Base-by-base conservation (phyloP, 768 basidiomycete genomes). In the Boletus speciosus region DNA sequence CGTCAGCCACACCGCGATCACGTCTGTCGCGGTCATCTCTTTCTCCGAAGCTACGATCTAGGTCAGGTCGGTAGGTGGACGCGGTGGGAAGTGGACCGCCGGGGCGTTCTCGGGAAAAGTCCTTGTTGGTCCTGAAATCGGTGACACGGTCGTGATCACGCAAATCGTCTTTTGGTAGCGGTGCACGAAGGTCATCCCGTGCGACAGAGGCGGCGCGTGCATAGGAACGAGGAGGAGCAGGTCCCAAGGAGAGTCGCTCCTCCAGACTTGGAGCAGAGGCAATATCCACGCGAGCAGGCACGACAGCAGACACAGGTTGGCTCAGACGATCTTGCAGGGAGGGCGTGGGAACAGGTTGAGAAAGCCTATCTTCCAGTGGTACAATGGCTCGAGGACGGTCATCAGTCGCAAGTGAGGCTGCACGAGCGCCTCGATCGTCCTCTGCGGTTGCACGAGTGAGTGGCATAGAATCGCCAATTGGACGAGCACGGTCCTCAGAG, bases 311-410 rank as follows among this genome's bases (percentile, higher is more conserved):
- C 5, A 40, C 59, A 51, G 71, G 69, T 49, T 74, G 74, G 45
- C 63, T 71, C 42, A 73, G 60, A 32, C 73, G 74, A 41, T 76
- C 75, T 62, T 76, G 72, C 19, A 76, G 52, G 23, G 71, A 70
- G 19, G 70, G 71, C 6, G 66, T 47, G 34, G 68, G 60, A 3
- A 63, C 59, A 39, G 71, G 63, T 36, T 71, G 74, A 14, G 67
- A 72, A 3, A 76, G 65, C 32, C 77, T 68, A 45, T 75, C 75
- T 71, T 76, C 75, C n/a, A 75, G 59, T 29, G 72, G 57, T 44
- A 66, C 53, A 47, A 56, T 52, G 23, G 52, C 48, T 59, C 66
- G 64, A 58, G 66, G 54, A 59, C 59, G 65, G 53, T 64, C 71
- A 44, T 70, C 68, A 32, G 59, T 55, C 32, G 57, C 48, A 59